These are phyloP conservation scores for Aethionema arabicum DNA, from an alignment of 345 rosid species.

Conservation along the genomic window DNA sequence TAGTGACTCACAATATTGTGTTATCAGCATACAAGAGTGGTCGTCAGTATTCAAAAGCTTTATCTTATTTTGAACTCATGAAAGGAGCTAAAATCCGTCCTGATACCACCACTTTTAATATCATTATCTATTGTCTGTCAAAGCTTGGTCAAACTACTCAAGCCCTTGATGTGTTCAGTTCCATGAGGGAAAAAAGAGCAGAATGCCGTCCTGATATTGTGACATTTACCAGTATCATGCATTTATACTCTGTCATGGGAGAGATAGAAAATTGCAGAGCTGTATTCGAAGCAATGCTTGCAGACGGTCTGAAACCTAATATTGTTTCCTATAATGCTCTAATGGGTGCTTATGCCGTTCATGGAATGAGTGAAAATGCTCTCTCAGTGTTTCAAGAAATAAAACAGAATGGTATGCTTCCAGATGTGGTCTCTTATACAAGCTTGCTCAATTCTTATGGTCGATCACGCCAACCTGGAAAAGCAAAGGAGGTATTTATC, in stretches of 20 bases:
- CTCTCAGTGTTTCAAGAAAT: slow-evolving; percentile 66
- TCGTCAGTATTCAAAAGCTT: slow-evolving; percentile 70
- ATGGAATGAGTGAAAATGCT: slow-evolving; percentile 82
- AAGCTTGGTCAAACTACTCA: slow-evolving; percentile 71
- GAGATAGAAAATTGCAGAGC: slow-evolving; percentile 76
- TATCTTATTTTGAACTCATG: slow-evolving; percentile 88
- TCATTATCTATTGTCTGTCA: slow-evolving; percentile 70
- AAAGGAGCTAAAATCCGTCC: slow-evolving; percentile 81
- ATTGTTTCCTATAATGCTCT: slow-evolving; percentile 74
- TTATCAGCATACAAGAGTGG: slow-evolving; percentile 86
- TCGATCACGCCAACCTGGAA: slow-evolving; percentile 70
- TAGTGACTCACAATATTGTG: slow-evolving; percentile 87
- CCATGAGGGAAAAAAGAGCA: slow-evolving; percentile 76
- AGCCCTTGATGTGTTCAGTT: slow-evolving; percentile 70
- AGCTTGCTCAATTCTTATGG: slow-evolving; percentile 88
- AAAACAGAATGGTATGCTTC: slow-evolving; percentile 55
- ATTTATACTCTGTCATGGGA: slow-evolving; percentile 69
- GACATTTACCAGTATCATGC: slow-evolving; percentile 75
- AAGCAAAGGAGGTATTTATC: slow-evolving; percentile 71
- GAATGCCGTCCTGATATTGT: slow-evolving; percentile 75
- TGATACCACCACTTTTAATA: slow-evolving; percentile 81
- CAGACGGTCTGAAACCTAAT: slow-evolving; percentile 85
- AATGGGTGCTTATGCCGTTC: slow-evolving; percentile 80
- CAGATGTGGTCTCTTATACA: slow-evolving; percentile 84
- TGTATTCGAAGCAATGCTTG: slow-evolving; percentile 68